phyloP scores from a whole-genome alignment of 306 rosid species.

The Phaseolus lunatus region DNA sequence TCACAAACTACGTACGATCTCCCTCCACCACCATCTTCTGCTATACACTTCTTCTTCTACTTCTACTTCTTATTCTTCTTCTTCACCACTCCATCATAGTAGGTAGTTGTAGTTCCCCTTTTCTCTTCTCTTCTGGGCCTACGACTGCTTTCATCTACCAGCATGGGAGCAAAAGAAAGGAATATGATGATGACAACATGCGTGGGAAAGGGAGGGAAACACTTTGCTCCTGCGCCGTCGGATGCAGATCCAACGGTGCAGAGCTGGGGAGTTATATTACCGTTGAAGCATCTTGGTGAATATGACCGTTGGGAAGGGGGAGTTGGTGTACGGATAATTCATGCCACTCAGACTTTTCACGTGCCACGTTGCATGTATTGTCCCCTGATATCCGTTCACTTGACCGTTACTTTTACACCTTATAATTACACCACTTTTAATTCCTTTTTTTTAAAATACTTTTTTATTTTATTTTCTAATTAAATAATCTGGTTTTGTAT shows the following conservation, averaged over 20 bases:
- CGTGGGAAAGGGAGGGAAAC: background rate
- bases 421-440: background rate
- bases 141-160: conserved; percentile 57
- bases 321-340: conserved; percentile 56
- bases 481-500: background rate
- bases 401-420: conserved; percentile 62
- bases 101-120: conserved; percentile 35
- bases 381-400: conserved; percentile 62
- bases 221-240: conserved; percentile 38
- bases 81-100: conserved; percentile 47
- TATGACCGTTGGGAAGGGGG: conserved; percentile 78
- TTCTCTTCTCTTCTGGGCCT: conserved; percentile 46
- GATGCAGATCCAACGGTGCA: conserved; percentile 75
- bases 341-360: conserved; percentile 23
- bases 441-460: background rate
- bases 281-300: conserved; percentile 75
- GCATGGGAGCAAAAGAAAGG: conserved; percentile 40
- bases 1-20: conserved; percentile 21
- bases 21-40: conserved; percentile 38
- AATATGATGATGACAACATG: conserved; percentile 47
- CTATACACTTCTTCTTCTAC: background rate
- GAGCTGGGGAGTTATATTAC: conserved; percentile 48
- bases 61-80: background rate
- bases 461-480: background rate
- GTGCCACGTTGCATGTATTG: conserved; percentile 59